Percentiles rank a stretch among this genome's conserved stretches.
Evolutionary conservation across 1,284 basidiomycete genomes (phyloP).

Genomic region (Pterula multifida): DNA sequence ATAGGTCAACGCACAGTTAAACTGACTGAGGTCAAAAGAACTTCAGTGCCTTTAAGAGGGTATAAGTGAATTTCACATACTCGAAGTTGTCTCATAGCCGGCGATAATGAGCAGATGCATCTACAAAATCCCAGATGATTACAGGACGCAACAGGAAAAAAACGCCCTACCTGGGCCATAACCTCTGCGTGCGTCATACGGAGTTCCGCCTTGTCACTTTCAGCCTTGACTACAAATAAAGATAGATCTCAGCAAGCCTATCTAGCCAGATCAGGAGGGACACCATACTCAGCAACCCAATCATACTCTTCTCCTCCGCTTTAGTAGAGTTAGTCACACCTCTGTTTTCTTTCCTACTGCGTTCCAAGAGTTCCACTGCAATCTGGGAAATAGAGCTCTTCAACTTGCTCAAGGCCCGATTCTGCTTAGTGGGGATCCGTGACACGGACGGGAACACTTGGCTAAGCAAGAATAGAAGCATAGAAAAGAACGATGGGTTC

Average conservation of each 20-base stretch:
- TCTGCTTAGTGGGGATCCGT: conserved; percentile 24
- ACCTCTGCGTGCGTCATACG: conserved; percentile 58
- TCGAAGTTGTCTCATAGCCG: conserved; percentile 30
- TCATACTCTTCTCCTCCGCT: conserved; percentile 37
- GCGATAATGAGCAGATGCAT: conserved; percentile 27
- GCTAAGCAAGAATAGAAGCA: neutral
- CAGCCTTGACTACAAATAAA: conserved; percentile 34
- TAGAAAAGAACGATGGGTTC: neutral
- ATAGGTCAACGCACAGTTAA: conserved; percentile 12
- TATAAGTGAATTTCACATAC: conserved; percentile 14
- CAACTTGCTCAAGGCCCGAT: conserved; percentile 22
- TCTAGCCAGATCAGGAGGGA: neutral
- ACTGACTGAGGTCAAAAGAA: conserved; percentile 9
- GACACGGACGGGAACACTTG: conserved; percentile 7
- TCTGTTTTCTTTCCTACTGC: conserved; percentile 27
- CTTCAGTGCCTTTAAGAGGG: no score
- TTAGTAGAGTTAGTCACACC: conserved; percentile 16
- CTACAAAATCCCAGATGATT: conserved; percentile 7
- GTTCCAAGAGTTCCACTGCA: conserved; percentile 31
- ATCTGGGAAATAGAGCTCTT: conserved; percentile 30
- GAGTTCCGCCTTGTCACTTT: conserved; percentile 25
- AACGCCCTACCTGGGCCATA: conserved; percentile 35
- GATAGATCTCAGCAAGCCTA: neutral
- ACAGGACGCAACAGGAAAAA: conserved; percentile 4
- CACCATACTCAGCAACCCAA: conserved; percentile 37